These are phyloP conservation scores for Populus nigra DNA, from an alignment of 345 rosid genomes.

Conservation along the genomic window DNA sequence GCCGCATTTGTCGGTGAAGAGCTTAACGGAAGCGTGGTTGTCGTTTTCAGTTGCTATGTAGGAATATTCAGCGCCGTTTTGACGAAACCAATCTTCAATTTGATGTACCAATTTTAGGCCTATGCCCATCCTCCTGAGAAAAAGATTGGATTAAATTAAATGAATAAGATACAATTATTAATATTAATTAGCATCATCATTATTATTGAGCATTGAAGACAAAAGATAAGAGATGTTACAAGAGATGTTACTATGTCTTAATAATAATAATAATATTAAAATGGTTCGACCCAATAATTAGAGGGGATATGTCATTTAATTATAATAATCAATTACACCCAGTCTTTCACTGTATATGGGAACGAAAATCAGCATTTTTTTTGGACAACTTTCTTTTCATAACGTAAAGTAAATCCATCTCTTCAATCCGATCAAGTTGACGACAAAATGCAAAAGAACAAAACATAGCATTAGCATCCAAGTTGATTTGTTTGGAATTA, in stretches of 20 bases:
- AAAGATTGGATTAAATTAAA: background rate
- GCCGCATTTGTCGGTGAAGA: slow-evolving; percentile 87
- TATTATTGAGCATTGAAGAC: background rate
- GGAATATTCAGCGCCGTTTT: slow-evolving; percentile 78
- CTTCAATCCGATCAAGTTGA: background rate
- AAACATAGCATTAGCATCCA: background rate
- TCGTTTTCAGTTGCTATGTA: slow-evolving; percentile 95
- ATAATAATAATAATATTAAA: background rate
- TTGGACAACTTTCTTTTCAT: background rate
- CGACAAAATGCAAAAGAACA: background rate
- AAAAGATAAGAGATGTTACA: background rate
- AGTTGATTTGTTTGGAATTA: background rate
- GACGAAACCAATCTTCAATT: slow-evolving; percentile 77
- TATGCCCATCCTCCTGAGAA: slow-evolving; percentile 83
- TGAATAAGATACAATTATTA: background rate
- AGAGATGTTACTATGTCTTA: background rate
- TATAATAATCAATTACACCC: background rate
- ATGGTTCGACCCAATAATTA: slow-evolving; percentile 7
- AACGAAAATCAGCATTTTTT: background rate
- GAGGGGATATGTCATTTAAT: background rate
- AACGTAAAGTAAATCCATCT: background rate
- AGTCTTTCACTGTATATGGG: background rate
- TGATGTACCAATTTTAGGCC: slow-evolving; percentile 61
- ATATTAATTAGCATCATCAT: background rate
- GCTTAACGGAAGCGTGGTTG: slow-evolving; percentile 78